Evolutionary conservation across 1,284 basidiomycete genomes (phyloP).

Genomic region (Tremellales sp.): DNA sequence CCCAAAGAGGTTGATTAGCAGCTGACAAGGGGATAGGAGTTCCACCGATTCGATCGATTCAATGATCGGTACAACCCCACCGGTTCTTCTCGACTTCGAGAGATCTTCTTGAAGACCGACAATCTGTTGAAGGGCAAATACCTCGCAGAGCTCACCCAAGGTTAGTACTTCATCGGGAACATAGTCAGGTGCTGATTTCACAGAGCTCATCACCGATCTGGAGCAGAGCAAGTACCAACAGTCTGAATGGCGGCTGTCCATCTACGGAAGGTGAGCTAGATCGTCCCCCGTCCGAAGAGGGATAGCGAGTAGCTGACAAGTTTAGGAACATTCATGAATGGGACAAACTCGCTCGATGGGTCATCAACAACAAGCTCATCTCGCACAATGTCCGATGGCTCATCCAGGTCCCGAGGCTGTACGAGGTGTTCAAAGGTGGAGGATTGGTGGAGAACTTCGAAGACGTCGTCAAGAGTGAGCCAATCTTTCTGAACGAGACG

Average conservation of each 20-base stretch:
- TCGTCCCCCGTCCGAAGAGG: neutral
- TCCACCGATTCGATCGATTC: slow-evolving; percentile 96
- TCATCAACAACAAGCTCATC: slow-evolving; percentile 86
- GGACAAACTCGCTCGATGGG: slow-evolving; percentile 98
- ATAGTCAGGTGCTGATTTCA: slow-evolving; percentile 1
- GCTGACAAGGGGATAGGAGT: slow-evolving; percentile 52
- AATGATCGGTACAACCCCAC: slow-evolving; percentile 56
- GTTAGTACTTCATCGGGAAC: slow-evolving; percentile 49
- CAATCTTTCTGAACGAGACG: neutral
- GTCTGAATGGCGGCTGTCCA: slow-evolving; percentile 94
- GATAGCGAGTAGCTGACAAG: neutral
- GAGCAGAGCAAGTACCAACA: slow-evolving; percentile 99
- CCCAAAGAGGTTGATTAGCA: neutral
- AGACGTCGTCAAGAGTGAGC: slow-evolving; percentile 81
- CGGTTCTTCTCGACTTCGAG: slow-evolving; percentile 88
- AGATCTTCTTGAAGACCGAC: slow-evolving; percentile 99
- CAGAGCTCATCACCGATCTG: slow-evolving; percentile 92
- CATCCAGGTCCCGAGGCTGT: slow-evolving; percentile 91
- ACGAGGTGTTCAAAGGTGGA: slow-evolving; percentile 91
- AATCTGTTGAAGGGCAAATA: slow-evolving; percentile 90
- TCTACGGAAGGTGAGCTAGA: slow-evolving; percentile 71
- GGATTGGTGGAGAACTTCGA: slow-evolving; percentile 84
- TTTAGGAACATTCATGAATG: slow-evolving; percentile 65
- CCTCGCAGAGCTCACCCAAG: slow-evolving; percentile 88
- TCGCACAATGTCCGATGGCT: slow-evolving; percentile 98